These are phyloP conservation scores for Nephelium lappaceum DNA, from an alignment of 345 rosid species.

Conservation along the genomic window DNA sequence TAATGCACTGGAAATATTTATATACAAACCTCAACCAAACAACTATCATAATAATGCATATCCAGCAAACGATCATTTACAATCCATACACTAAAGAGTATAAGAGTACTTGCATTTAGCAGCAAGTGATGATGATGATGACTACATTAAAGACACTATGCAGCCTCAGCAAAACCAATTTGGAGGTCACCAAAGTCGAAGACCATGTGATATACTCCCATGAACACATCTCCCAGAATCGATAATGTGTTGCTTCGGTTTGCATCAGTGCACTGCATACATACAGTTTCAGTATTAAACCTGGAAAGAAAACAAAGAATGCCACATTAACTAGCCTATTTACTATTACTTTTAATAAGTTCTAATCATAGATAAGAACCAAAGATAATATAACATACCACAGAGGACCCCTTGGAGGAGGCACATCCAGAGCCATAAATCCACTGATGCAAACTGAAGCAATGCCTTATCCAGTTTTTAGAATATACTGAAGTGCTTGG, in stretches of 20 bases:
- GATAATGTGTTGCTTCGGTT: too few species aligned
- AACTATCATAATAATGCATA: not conserved
- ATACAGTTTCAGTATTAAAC: not conserved
- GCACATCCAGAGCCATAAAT: constrained; percentile 62
- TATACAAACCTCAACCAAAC: not conserved
- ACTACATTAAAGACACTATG: constrained; percentile 20
- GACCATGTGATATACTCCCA: constrained; percentile 78
- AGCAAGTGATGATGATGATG: not conserved
- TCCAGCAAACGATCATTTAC: not conserved
- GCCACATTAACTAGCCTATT: not conserved
- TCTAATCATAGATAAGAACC: not conserved
- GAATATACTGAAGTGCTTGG: constrained; percentile 54
- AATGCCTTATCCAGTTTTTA: constrained; percentile 58
- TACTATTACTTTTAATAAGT: not conserved
- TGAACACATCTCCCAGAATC: constrained; percentile 82
- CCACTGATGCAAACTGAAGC: constrained; percentile 67
- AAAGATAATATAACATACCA: constrained; percentile 41
- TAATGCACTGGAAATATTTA: not conserved
- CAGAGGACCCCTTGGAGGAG: constrained; percentile 72
- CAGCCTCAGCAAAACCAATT: constrained; percentile 71
- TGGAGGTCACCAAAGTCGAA: constrained; percentile 66
- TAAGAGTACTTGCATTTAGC: not conserved
- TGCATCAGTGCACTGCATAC: too few species aligned
- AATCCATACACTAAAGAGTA: not conserved
- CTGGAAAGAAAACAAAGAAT: not conserved